Evolutionary conservation across 805 yeast genomes (phyloP), one percentile per base, ranked within the genome.

Genomic region (Spencermartinsiella europaea): DNA sequence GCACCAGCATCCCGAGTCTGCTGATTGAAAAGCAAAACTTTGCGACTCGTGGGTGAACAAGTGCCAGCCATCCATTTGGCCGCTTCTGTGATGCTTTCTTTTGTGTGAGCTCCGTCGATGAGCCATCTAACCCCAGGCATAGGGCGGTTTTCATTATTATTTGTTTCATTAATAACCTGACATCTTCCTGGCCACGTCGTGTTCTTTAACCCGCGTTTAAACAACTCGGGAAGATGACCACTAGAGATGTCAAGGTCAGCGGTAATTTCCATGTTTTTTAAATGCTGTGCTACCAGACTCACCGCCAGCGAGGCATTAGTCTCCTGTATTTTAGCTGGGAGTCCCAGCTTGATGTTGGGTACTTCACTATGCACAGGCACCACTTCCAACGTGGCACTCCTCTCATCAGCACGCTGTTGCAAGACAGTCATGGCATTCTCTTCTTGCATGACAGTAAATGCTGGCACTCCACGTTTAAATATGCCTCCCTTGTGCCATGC

Each of bases 401-500:
- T 76, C 65, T 90, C 97, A 0, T 37, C 45, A 0, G 97, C 95
- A 52, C 96, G 74, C 19, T 77, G 72, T 48, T 71, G 57, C 34
- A 93, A 69, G 21, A 73, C 68, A 10, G 52, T 42, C 50, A 67
- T 40, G 46, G 82, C 65, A 0, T 83, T 83, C 10, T 70, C 71
- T 1, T 79, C 74, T 58, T 79, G 84, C 45, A 76, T 77, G 1
- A 85, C 86, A 1, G 84, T 73, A 51, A 80, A 76, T 0, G 96
- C 95, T 2, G 80, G 78, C 0, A 79, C 70, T 3, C 74, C 78
- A 2, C 63, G 50, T 59, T 93, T 93, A 69, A 83, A 87, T 39
- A 93, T 95, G 0, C 99, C 99, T 17, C 90, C 83, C 66, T 93
- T 93, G 67, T 93, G 91, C 95, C 96, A 88, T 2, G 98, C 91